phyloP scores from a whole-genome alignment of 208 protist species.

The Leishmania guyanensis region DNA sequence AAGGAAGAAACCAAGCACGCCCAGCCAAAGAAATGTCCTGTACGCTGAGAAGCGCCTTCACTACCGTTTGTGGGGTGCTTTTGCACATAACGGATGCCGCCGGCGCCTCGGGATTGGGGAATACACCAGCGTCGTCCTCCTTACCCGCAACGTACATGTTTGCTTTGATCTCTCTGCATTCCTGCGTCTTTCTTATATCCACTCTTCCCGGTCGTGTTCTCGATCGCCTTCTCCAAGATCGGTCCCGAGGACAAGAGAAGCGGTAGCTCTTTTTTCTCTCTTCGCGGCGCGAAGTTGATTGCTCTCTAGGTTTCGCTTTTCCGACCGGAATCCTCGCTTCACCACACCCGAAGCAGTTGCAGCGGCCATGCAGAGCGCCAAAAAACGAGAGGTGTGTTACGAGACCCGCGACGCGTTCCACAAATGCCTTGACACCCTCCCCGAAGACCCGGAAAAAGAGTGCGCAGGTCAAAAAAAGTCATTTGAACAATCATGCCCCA shows the following conservation, averaged over 20 bases:
- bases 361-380: slow-evolving; percentile 65
- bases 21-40: background rate
- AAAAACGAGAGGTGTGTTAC: slow-evolving; percentile 82
- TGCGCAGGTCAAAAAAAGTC: slow-evolving; percentile 48
- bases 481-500: slow-evolving; percentile 61
- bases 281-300: background rate
- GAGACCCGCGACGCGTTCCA: slow-evolving; percentile 71
- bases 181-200: background rate
- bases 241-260: background rate
- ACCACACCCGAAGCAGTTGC: background rate
- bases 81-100: background rate
- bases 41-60: background rate
- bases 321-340: background rate
- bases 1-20: slow-evolving; percentile 5
- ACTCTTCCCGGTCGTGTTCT: background rate
- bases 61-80: background rate
- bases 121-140: background rate
- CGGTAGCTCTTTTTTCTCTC: background rate
- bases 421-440: slow-evolving; percentile 79
- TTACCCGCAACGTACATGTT: background rate
- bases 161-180: background rate
- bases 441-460: slow-evolving; percentile 65
- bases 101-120: background rate
- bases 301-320: background rate
- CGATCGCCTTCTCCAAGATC: background rate